These are phyloP conservation scores for Torrubiella hemipterigena DNA, from an alignment of 2,329 filamentous ascomycete species.

Conservation along the genomic window DNA sequence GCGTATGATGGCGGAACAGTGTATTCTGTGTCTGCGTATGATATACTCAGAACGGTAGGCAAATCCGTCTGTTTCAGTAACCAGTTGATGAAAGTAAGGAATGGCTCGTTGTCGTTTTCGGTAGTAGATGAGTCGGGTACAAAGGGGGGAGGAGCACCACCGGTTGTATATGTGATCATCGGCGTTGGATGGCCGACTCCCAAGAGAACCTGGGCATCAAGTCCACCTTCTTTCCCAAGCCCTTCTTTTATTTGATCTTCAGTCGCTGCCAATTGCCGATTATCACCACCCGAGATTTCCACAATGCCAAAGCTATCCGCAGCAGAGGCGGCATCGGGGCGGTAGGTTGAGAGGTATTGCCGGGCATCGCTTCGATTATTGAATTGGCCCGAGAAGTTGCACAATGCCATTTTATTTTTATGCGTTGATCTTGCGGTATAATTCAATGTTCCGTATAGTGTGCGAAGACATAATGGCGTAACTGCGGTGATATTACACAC, in stretches of 20 bases:
- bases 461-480: conserved; percentile 1
- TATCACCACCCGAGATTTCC: conserved; percentile 1
- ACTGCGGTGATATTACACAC: conserved; percentile 2
- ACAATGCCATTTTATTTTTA: conserved; percentile 1
- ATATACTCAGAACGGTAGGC: conserved; percentile 3
- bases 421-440: neutral
- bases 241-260: neutral
- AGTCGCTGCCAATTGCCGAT: conserved; percentile 1
- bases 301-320: conserved; percentile 1
- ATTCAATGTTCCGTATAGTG: conserved; percentile 1
- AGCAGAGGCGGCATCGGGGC: conserved; percentile 1
- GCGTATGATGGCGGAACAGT: conserved; percentile 4
- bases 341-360: neutral
- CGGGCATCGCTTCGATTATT: conserved; percentile 3
- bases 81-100: conserved; percentile 3
- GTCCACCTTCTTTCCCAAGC: conserved; percentile 1
- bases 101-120: conserved; percentile 5
- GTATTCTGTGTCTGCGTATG: conserved; percentile 4
- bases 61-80: neutral
- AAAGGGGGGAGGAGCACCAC: neutral
- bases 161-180: conserved; percentile 2
- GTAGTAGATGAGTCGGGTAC: neutral
- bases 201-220: conserved; percentile 2
- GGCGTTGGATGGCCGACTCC: conserved; percentile 1
- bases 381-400: conserved; percentile 4